Evolutionary conservation across 768 basidiomycete genomes (phyloP).

Genomic region (Suillus clintonianus): DNA sequence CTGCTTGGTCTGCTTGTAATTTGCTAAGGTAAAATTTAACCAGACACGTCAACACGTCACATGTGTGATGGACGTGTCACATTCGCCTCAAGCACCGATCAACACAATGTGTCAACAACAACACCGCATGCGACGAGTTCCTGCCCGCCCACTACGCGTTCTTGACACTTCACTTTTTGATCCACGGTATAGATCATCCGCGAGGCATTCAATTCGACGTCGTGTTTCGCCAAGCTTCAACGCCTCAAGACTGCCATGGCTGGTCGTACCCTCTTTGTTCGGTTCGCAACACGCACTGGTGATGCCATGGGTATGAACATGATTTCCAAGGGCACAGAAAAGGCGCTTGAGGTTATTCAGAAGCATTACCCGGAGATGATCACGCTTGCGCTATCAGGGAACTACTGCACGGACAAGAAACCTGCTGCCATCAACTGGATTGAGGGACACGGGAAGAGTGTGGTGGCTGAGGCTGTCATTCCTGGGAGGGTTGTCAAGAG

Average conservation of each 20-base stretch:
- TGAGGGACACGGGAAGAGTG: conserved; percentile 96
- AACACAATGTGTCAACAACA: too few species aligned
- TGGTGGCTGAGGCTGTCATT: conserved; percentile 93
- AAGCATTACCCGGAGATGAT: conserved; percentile 88
- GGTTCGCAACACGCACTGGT: conserved; percentile 93
- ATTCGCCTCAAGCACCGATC: too few species aligned
- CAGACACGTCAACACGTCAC: too few species aligned
- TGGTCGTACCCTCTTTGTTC: conserved; percentile 88
- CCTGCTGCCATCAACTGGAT: conserved; percentile 99
- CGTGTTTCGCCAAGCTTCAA: conserved; percentile 87
- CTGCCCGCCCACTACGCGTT: too few species aligned
- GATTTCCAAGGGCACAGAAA: conserved; percentile 98
- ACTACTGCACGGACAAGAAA: conserved; percentile 99
- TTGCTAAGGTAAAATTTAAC: too few species aligned
- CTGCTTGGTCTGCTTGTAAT: too few species aligned
- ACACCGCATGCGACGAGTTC: too few species aligned
- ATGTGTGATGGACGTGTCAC: too few species aligned
- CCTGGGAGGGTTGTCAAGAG: conserved; percentile 85
- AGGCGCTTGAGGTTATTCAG: conserved; percentile 80
- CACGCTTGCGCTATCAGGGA: conserved; percentile 89
- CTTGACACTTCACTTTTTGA: too few species aligned
- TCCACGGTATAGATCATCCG: conserved; percentile 70
- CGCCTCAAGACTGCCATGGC: conserved; percentile 88
- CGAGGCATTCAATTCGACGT: conserved; percentile 91
- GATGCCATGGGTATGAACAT: conserved; percentile 99